phyloP scores from a whole-genome alignment of 371 early-diverging fungal species.

The Choanephora cucurbitarum region DNA sequence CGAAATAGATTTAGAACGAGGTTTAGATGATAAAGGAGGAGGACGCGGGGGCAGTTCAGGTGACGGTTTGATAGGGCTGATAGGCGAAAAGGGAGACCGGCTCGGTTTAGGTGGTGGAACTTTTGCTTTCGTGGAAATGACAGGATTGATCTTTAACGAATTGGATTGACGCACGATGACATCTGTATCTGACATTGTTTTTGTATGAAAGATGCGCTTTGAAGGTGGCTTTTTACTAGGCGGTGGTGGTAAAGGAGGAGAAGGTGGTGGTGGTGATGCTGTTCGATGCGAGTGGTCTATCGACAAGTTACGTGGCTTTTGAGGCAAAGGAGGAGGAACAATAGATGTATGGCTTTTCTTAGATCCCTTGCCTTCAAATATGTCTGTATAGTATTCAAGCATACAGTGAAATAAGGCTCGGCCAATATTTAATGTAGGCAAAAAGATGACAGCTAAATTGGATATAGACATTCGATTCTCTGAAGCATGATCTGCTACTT shows the following conservation, averaged over 20 bases:
- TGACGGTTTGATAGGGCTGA: background rate
- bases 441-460: slow-evolving; percentile 82
- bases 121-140: slow-evolving; percentile 1
- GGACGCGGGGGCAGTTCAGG: slow-evolving; percentile 7
- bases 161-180: background rate
- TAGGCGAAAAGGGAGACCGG: background rate
- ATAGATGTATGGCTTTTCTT: slow-evolving; percentile 10
- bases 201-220: slow-evolving; percentile 16
- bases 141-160: too few species aligned
- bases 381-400: slow-evolving; percentile 36
- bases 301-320: slow-evolving; percentile 31
- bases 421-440: slow-evolving; percentile 75
- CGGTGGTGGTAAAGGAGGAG: too few species aligned
- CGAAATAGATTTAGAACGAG: slow-evolving; percentile 33
- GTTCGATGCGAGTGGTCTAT: background rate
- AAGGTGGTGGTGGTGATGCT: too few species aligned
- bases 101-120: slow-evolving; percentile 3
- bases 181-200: slow-evolving; percentile 34
- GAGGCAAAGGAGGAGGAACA: slow-evolving; percentile 36
- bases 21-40: slow-evolving; percentile 6
- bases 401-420: slow-evolving; percentile 66
- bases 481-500: slow-evolving; percentile 60
- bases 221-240: background rate
- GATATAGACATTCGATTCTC: slow-evolving; percentile 78
- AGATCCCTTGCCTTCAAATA: slow-evolving; percentile 15